Evolutionary conservation across 768 basidiomycete genomes (phyloP).

Genomic region (Russula emetica): DNA sequence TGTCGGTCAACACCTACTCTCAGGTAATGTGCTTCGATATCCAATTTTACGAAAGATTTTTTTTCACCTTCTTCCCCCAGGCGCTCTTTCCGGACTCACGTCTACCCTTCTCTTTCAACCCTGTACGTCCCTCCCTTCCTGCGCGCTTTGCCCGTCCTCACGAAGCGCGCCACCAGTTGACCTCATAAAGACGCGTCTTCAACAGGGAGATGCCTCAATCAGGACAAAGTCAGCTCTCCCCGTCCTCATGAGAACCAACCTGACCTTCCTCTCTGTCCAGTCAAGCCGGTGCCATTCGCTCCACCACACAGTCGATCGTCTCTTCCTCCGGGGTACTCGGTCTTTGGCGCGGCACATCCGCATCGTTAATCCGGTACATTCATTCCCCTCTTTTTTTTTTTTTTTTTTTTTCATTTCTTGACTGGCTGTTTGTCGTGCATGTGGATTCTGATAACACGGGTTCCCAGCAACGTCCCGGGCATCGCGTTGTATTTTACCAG

Average conservation of each 20-base stretch:
- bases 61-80: constrained; percentile 35
- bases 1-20: constrained; percentile 62
- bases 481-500: constrained; percentile 90
- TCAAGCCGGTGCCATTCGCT: constrained; percentile 43
- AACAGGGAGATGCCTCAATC: constrained; percentile 62
- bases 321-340: constrained; percentile 59
- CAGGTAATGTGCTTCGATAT: constrained; percentile 40
- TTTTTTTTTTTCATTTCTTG: neutral
- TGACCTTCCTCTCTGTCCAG: constrained; percentile 27
- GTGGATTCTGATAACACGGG: too few species aligned
- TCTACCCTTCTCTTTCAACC: constrained; percentile 75
- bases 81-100: constrained; percentile 73
- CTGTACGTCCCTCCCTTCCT: constrained; percentile 27
- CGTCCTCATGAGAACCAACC: neutral
- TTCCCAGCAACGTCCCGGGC: constrained; percentile 82
- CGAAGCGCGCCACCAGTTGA: constrained; percentile 53
- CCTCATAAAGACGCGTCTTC: constrained; percentile 86
- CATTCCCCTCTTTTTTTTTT: neutral
- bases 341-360: constrained; percentile 84
- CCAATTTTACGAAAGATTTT: neutral
- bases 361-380: constrained; percentile 69
- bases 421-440: neutral
- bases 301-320: constrained; percentile 55
- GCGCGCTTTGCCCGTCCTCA: neutral
- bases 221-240: constrained; percentile 37